Conservation (phyloP, 208 protist genomes). For the Acanthamoeba triangularis region DNA sequence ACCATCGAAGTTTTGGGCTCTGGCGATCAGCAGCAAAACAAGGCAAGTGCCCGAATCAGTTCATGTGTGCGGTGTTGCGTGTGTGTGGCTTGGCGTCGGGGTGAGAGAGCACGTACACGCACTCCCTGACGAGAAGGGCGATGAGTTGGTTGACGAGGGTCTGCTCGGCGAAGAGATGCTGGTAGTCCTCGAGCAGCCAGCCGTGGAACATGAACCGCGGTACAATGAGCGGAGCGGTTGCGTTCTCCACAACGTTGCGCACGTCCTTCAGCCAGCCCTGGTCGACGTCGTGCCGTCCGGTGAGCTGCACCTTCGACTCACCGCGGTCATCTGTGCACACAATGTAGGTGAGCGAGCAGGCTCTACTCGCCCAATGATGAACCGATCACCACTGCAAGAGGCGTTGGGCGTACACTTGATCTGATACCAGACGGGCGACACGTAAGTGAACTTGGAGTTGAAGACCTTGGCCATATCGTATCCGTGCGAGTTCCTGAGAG, state of each 20-base stretch:
- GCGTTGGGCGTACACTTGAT: conserved; percentile 9
- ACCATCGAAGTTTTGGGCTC: conserved; percentile 55
- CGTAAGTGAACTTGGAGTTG: conserved; percentile 69
- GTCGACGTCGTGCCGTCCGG: conserved; percentile 52
- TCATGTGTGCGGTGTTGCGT: neutral
- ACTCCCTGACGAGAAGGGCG: conserved; percentile 28
- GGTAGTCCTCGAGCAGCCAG: conserved; percentile 68
- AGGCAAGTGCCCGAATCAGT: neutral
- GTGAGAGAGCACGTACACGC: conserved; percentile 9
- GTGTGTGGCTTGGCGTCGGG: neutral
- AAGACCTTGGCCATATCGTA: conserved; percentile 67
- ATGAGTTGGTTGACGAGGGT: conserved; percentile 41
- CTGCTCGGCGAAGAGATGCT: neutral
- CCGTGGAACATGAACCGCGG: conserved; percentile 70
- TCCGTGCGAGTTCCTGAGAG: conserved; percentile 1
- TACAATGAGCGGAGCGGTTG: conserved; percentile 40
- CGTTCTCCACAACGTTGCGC: conserved; percentile 5
- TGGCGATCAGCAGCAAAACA: neutral
- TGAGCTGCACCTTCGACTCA: conserved; percentile 9
- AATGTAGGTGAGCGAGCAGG: neutral
- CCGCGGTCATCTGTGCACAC: neutral
- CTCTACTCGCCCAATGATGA: neutral
- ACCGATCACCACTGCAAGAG: neutral
- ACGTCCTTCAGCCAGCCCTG: conserved; percentile 69
- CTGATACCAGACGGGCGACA: conserved; percentile 70